Conservation (phyloP, 129 eudicot genomes). For the Flaveria robusta region DNA sequence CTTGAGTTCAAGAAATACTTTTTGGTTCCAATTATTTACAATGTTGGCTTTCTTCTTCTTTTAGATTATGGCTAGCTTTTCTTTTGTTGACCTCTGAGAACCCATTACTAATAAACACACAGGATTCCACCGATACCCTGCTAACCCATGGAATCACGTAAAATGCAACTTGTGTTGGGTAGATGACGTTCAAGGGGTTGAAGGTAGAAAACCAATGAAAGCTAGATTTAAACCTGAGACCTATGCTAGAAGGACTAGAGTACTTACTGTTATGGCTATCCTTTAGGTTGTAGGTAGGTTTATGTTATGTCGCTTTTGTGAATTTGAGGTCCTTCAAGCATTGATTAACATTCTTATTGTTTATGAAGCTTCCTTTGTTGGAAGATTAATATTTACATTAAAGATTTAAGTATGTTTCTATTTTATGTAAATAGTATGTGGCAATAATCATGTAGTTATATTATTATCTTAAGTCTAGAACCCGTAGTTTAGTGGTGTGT, state of each 20-base stretch:
- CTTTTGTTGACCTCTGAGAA: too few relatives aligned
- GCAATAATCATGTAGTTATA: too few relatives aligned
- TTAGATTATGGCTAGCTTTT: not conserved
- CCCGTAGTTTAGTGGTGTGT: too few relatives aligned
- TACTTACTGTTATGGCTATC: not conserved
- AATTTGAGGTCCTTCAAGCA: constrained; percentile 3
- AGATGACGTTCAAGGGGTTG: not conserved
- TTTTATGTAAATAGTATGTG: too few relatives aligned
- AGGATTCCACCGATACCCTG: not conserved
- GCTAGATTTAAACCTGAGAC: not conserved
- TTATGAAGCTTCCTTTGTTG: not conserved
- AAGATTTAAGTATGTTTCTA: too few relatives aligned
- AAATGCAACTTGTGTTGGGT: not conserved
- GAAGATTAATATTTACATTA: too few relatives aligned
- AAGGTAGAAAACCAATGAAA: not conserved
- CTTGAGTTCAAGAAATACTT: constrained; percentile 8
- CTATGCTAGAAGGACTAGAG: not conserved
- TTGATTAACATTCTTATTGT: constrained; percentile 6
- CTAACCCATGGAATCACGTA: not conserved
- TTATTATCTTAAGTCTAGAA: too few relatives aligned
- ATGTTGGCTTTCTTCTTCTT: constrained; percentile 24
- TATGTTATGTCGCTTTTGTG: not conserved
- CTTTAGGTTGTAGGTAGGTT: not conserved
- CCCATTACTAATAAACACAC: too few relatives aligned
- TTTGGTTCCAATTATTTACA: constrained; percentile 1